Evolutionary conservation across 2,329 filamentous ascomycete genomes (phyloP).

Genomic region (Dichotomopilus funicola): DNA sequence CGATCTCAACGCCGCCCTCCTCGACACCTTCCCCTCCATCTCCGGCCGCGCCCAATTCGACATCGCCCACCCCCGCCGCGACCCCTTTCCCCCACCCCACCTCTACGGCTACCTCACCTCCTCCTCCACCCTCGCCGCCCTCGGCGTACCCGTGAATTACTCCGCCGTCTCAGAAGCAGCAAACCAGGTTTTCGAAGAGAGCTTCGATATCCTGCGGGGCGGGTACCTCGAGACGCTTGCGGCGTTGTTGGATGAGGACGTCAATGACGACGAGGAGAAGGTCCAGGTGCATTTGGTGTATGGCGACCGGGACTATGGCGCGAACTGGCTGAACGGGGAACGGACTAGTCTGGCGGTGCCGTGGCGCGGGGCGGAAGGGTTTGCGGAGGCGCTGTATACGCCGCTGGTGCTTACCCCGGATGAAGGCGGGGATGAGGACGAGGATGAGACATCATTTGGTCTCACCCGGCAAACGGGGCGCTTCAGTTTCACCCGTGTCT

Average conservation of each 20-base stretch:
- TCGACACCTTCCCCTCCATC: not conserved
- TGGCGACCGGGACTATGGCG: not conserved
- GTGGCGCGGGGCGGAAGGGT: not conserved
- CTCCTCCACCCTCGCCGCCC: not conserved
- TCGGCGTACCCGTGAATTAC: conserved; percentile 6
- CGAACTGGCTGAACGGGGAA: conserved; percentile 1
- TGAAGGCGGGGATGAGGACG: not conserved
- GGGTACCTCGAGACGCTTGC: not conserved
- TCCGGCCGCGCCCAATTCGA: not conserved
- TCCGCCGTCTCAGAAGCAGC: not conserved
- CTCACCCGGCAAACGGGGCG: not conserved
- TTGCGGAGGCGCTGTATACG: not conserved
- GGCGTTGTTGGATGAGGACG: not conserved
- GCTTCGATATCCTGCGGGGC: not conserved
- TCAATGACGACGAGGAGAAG: too few species aligned
- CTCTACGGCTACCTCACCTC: not conserved
- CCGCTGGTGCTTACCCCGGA: not conserved
- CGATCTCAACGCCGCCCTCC: not conserved
- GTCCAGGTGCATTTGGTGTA: not conserved
- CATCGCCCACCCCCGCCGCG: not conserved
- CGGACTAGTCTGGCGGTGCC: not conserved
- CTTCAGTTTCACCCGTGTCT: conserved; percentile 3
- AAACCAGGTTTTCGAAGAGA: not conserved
- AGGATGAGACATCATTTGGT: not conserved
- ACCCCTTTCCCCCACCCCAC: conserved; percentile 2